phyloP scores from a whole-genome alignment of 2,329 filamentous ascomycete species.

The Plenodomus tracheiphilus region DNA sequence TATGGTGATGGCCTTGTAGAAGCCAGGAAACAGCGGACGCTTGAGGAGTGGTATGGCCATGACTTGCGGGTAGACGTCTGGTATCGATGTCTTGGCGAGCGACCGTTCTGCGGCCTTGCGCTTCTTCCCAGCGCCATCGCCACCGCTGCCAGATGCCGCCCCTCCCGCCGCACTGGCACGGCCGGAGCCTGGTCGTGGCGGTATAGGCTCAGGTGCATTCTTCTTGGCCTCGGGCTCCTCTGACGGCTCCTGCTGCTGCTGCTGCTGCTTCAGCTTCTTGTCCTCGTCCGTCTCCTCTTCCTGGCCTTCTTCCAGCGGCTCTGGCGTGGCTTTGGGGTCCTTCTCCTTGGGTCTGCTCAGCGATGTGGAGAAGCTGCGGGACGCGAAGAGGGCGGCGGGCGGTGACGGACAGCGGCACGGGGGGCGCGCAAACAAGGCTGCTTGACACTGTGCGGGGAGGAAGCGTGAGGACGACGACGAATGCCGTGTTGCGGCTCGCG shows the following conservation, averaged over 20 bases:
- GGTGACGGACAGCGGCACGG: slow-evolving; percentile 30
- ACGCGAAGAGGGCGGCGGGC: slow-evolving; percentile 37
- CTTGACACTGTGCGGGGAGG: slow-evolving; percentile 37
- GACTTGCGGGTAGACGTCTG: slow-evolving; percentile 95
- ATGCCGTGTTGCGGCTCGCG: slow-evolving; percentile 22
- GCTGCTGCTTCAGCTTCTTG: slow-evolving; percentile 48
- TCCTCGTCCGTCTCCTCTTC: slow-evolving; percentile 47
- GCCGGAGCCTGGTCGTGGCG: slow-evolving; percentile 58
- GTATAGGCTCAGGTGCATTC: slow-evolving; percentile 55
- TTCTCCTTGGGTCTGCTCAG: slow-evolving; percentile 60
- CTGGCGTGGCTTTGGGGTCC: slow-evolving; percentile 52
- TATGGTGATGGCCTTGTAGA: slow-evolving; percentile 98
- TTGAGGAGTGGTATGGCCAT: slow-evolving; percentile 96
- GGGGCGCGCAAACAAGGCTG: slow-evolving; percentile 27
- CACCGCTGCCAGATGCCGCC: slow-evolving; percentile 49
- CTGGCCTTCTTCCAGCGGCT: slow-evolving; percentile 47
- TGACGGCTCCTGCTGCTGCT: slow-evolving; percentile 50
- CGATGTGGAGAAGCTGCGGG: slow-evolving; percentile 47
- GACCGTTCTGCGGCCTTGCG: slow-evolving; percentile 75
- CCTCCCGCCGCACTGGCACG: slow-evolving; percentile 64
- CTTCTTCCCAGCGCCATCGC: slow-evolving; percentile 66
- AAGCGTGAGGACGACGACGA: slow-evolving; percentile 20
- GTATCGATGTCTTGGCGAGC: slow-evolving; percentile 84
- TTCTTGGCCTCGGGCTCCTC: slow-evolving; percentile 48
- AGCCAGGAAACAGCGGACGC: slow-evolving; percentile 91